Conservation (phyloP, 108 stramenopile genomes). For the Nitzschia putrida region DNA sequence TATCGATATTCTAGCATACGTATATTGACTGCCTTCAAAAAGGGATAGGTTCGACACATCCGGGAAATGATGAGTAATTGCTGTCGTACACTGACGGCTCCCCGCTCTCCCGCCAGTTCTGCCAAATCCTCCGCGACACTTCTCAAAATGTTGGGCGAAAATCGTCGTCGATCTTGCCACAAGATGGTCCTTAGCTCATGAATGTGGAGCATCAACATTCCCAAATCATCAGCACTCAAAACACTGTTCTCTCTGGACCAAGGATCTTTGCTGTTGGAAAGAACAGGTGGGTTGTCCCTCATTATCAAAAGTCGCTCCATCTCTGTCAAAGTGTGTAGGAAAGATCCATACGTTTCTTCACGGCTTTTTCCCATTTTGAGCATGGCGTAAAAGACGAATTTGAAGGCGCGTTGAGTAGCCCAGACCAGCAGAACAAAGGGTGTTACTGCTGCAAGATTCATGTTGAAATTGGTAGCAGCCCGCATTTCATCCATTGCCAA, state of each 20-base stretch:
- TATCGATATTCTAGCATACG: conserved; percentile 22
- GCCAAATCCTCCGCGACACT: conserved; percentile 84
- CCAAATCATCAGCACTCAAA: conserved; percentile 71
- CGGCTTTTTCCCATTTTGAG: conserved; percentile 72
- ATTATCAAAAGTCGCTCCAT: conserved; percentile 86
- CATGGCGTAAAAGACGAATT: conserved; percentile 65
- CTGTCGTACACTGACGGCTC: conserved; percentile 78
- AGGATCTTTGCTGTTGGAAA: conserved; percentile 1
- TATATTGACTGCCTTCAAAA: conserved; percentile 52
- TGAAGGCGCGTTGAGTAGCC: conserved; percentile 45
- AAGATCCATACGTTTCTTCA: conserved; percentile 73
- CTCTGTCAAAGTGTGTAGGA: conserved; percentile 73
- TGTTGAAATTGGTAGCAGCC: conserved; percentile 86
- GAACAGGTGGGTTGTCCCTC: conserved; percentile 80
- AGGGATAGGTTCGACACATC: conserved; percentile 85
- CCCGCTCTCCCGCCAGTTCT: conserved; percentile 88
- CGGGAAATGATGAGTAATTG: conserved; percentile 79
- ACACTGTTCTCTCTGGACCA: conserved; percentile 20
- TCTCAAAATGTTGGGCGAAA: conserved; percentile 52
- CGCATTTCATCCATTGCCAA: conserved; percentile 86
- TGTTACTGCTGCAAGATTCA: conserved; percentile 84
- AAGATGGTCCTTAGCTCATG: conserved; percentile 81
- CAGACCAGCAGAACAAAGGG: conserved; percentile 75
- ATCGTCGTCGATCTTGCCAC: conserved; percentile 76
- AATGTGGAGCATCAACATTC: conserved; percentile 89